Conservation (phyloP, 768 basidiomycete genomes). For the Lentinula aciculospora region DNA sequence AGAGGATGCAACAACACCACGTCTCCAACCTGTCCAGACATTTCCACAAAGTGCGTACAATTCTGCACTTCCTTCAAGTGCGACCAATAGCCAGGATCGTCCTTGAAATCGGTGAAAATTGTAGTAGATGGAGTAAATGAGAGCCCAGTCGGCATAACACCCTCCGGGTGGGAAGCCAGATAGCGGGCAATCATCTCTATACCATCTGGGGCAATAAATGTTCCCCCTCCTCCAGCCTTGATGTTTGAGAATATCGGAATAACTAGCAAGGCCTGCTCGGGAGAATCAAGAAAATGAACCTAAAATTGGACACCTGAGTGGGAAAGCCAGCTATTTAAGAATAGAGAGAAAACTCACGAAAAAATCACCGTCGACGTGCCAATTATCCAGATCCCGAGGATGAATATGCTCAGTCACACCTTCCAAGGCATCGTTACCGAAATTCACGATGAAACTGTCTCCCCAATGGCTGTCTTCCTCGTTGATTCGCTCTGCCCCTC, state of each 20-base stretch:
- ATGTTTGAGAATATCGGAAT: slow-evolving; percentile 60
- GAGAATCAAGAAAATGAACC: slow-evolving; percentile 61
- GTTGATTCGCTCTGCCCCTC: slow-evolving; percentile 54
- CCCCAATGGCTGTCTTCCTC: slow-evolving; percentile 43
- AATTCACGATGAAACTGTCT: slow-evolving; percentile 59
- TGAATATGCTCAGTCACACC: slow-evolving; percentile 20
- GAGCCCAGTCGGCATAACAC: slow-evolving; percentile 38
- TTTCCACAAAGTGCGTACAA: slow-evolving; percentile 41
- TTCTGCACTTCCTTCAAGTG: slow-evolving; percentile 37
- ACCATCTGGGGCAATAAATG: slow-evolving; percentile 55
- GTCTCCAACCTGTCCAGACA: slow-evolving; percentile 59
- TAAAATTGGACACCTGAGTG: slow-evolving; percentile 9
- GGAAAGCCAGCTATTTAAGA: not conserved
- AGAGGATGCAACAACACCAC: slow-evolving; percentile 59
- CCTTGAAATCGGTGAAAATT: slow-evolving; percentile 21
- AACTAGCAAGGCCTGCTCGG: slow-evolving; percentile 58
- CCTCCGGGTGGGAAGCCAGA: slow-evolving; percentile 47
- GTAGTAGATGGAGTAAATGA: slow-evolving; percentile 44
- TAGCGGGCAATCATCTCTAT: slow-evolving; percentile 43
- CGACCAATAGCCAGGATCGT: slow-evolving; percentile 39
- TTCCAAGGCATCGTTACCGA: slow-evolving; percentile 42
- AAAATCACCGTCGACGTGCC: slow-evolving; percentile 62
- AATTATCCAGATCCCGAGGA: slow-evolving; percentile 49
- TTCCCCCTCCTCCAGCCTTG: slow-evolving; percentile 47
- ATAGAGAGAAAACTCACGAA: slow-evolving; percentile 29